Evolutionary conservation across 1,284 basidiomycete genomes (phyloP).

Genomic region (Malassezia globosa): DNA sequence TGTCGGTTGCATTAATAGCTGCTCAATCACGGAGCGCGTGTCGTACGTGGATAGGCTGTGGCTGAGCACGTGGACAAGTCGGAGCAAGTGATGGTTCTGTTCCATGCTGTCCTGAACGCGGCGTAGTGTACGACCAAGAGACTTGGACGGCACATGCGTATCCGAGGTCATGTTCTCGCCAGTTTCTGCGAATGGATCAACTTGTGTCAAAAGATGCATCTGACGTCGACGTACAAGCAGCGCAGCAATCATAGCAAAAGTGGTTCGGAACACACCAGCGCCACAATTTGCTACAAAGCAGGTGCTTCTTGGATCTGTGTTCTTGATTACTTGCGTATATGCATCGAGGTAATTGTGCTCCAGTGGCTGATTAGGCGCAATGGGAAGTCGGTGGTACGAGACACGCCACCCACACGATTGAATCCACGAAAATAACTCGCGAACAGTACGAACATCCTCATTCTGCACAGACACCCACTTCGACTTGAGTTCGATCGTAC

Average conservation of each 20-base stretch:
- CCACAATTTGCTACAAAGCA: conserved; percentile 92
- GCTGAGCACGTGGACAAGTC: conserved; percentile 72
- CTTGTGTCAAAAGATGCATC: conserved; percentile 62
- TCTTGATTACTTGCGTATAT: conserved; percentile 70
- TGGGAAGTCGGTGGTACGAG: conserved; percentile 63
- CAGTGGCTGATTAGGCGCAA: conserved; percentile 53
- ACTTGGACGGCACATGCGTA: conserved; percentile 7
- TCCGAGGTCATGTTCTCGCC: neutral
- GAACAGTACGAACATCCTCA: conserved; percentile 71
- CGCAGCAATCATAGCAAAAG: conserved; percentile 93
- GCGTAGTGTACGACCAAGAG: conserved; percentile 8
- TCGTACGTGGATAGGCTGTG: conserved; percentile 53
- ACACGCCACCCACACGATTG: conserved; percentile 76
- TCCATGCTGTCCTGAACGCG: conserved; percentile 48
- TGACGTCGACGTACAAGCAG: conserved; percentile 77
- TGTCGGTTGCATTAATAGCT: conserved; percentile 35
- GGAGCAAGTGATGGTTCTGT: conserved; percentile 66
- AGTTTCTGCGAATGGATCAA: conserved; percentile 58
- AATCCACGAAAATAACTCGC: conserved; percentile 63
- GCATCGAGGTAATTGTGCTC: conserved; percentile 60
- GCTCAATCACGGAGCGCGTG: conserved; percentile 31
- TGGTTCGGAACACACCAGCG: conserved; percentile 90
- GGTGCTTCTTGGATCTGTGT: conserved; percentile 67
- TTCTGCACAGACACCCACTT: conserved; percentile 89
- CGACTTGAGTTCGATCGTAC: conserved; percentile 59